These are phyloP conservation scores for Boletus rubescentipes DNA, from an alignment of 768 basidiomycete species.

Conservation along the genomic window DNA sequence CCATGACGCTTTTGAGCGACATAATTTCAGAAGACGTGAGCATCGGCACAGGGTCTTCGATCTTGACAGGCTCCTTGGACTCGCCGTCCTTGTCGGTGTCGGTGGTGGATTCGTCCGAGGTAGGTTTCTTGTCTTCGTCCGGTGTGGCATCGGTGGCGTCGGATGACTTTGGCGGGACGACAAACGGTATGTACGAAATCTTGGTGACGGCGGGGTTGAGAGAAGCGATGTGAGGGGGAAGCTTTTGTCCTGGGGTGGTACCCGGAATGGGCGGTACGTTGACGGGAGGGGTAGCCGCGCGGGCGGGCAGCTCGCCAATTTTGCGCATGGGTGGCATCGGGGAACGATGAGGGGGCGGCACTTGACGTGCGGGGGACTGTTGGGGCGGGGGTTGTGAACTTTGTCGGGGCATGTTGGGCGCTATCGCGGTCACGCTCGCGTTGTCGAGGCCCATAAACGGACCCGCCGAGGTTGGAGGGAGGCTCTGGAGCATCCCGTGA, in stretches of 20 bases:
- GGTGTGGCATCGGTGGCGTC: slow-evolving; percentile 16
- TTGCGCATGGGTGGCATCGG: slow-evolving; percentile 24
- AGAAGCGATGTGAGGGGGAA: slow-evolving; percentile 33
- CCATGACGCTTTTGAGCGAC: slow-evolving; percentile 37
- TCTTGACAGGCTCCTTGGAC: slow-evolving; percentile 8
- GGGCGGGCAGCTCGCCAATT: slow-evolving; percentile 16
- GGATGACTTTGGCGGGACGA: slow-evolving; percentile 17
- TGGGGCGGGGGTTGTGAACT: slow-evolving; percentile 28
- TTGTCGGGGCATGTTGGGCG: slow-evolving; percentile 17
- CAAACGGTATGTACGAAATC: slow-evolving; percentile 29
- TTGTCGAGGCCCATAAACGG: slow-evolving; percentile 26
- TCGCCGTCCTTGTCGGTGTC: slow-evolving; percentile 25
- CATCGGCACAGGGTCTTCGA: slow-evolving; percentile 23
- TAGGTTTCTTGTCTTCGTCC: slow-evolving; percentile 27
- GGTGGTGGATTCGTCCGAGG: neutral
- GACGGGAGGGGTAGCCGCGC: slow-evolving; percentile 12
- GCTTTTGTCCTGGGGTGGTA: slow-evolving; percentile 29
- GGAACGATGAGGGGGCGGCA: slow-evolving; percentile 20
- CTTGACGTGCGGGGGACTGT: slow-evolving; percentile 26
- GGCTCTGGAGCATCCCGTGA: slow-evolving; percentile 17
- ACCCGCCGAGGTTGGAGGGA: slow-evolving; percentile 21
- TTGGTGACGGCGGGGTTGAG: slow-evolving; percentile 34
- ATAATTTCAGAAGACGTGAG: slow-evolving; percentile 36
- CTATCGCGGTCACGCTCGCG: slow-evolving; percentile 5
- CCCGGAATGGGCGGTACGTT: slow-evolving; percentile 27